Base-by-base conservation (phyloP, 1,284 basidiomycete genomes). In the Fomitopsis schrenkii region DNA sequence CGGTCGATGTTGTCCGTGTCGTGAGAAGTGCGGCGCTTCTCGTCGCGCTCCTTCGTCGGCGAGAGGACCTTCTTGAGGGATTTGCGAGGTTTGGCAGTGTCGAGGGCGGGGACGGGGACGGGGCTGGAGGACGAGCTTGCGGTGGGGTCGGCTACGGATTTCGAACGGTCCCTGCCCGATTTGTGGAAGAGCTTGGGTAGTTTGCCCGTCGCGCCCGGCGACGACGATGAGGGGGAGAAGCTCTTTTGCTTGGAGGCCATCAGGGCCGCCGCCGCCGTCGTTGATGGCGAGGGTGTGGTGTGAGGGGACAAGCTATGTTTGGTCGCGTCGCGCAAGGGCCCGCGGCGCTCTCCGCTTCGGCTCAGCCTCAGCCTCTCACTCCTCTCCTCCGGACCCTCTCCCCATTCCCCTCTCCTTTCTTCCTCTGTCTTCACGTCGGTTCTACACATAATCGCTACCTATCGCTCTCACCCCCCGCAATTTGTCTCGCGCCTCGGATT, bases 101-200 rank as follows among this genome's bases (percentile, higher is more conserved):
- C 73, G 61, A 70, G 48, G 38, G 38, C 5, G 14, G 6, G 38
- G 9, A 22, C 28, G 30, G 48, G 61, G 44, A 63, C 28, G 35
- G 66, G 65, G 63, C 66, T 66, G 55, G 73, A 69, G 62, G 58
- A 62, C 28, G 74, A 74, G 52, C 76, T 78, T 65, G 76, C 70
- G 28, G 65, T 64, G 57, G 77, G 68, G 64, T 86, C 84, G 62
- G 79, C 78, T 64, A 83, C 73, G 35, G 84, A 85, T 75, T 80
- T 85, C 44, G 83, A 82, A 63, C 86, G 76, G 75, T 88, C 86
- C 59, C 86, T 78, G 55, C 71, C 76, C 69, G 80, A 77, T 67
- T 87, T 88, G 71, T 87, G 84, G 12, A 90, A 77, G 68, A 90
- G 87, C 69, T 83, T 87, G 68, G 86, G 79, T 19, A 90, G 75